These are phyloP conservation scores for Pseudogymnoascus sp. DNA, from an alignment of 2,329 filamentous ascomycete species.

Conservation along the genomic window DNA sequence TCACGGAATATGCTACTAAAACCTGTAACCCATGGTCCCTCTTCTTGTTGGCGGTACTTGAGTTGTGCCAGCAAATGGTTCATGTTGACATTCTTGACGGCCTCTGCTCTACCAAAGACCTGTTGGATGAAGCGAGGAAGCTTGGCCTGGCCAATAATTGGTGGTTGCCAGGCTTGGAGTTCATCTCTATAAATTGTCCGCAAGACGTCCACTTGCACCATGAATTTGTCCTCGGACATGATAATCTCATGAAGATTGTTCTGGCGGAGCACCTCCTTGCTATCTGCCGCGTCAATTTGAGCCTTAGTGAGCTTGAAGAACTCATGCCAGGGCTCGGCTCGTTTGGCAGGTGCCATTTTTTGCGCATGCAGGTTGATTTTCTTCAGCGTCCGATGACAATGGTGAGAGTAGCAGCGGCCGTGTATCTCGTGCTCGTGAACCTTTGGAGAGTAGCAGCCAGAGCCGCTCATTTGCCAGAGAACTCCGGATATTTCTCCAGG, in stretches of 20 bases:
- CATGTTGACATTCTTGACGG: slow-evolving; percentile 84
- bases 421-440: slow-evolving; percentile 59
- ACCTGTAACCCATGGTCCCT: slow-evolving; percentile 87
- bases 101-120: slow-evolving; percentile 87
- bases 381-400: slow-evolving; percentile 88
- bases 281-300: slow-evolving; percentile 60
- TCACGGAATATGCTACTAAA: slow-evolving; percentile 97
- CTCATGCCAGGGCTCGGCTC: slow-evolving; percentile 72
- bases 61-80: slow-evolving; percentile 86
- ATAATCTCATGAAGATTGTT: slow-evolving; percentile 95
- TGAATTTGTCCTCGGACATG: slow-evolving; percentile 84
- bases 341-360: slow-evolving; percentile 59
- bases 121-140: slow-evolving; percentile 72
- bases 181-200: slow-evolving; percentile 79
- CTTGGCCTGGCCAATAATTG: slow-evolving; percentile 72
- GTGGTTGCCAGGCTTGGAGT: slow-evolving; percentile 63
- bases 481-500: slow-evolving; percentile 77
- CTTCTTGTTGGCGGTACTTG: slow-evolving; percentile 93
- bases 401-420: slow-evolving; percentile 84
- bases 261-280: slow-evolving; percentile 87
- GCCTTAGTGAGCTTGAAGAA: slow-evolving; percentile 81
- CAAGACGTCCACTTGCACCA: slow-evolving; percentile 81
- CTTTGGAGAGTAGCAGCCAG: slow-evolving; percentile 82
- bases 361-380: slow-evolving; percentile 83
- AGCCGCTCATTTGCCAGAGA: slow-evolving; percentile 84